A percentile compares a stretch with the other conserved stretches of the same genome.
Conservation (phyloP, 441 rosid genomes). For the Theobroma grandiflorum region DNA sequence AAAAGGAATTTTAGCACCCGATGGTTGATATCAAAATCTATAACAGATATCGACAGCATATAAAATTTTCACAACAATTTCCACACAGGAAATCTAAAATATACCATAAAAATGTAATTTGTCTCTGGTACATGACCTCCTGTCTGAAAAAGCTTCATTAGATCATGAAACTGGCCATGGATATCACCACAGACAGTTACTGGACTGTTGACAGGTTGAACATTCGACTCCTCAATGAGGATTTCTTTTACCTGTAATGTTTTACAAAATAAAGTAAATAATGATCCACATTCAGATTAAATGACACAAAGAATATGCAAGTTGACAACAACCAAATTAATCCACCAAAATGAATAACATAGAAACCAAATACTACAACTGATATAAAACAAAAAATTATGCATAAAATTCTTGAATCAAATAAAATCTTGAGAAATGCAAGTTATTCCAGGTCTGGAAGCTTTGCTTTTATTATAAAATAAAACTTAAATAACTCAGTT, state of each 20-base stretch:
- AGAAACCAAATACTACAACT: not conserved
- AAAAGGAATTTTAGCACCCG: slow-evolving; percentile 23
- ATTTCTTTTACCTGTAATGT: slow-evolving; percentile 85
- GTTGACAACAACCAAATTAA: not conserved
- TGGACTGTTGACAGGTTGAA: slow-evolving; percentile 99
- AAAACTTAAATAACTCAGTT: not conserved
- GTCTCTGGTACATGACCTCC: slow-evolving; percentile 99
- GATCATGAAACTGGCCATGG: slow-evolving; percentile 99
- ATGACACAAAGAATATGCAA: not conserved
- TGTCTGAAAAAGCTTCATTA: slow-evolving; percentile 98
- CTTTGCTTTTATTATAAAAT: not conserved
- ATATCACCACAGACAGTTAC: slow-evolving; percentile 99
- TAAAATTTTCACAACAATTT: not conserved
- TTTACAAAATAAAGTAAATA: not conserved
- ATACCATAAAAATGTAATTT: slow-evolving; percentile 98
- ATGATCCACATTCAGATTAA: not conserved
- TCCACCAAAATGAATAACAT: not conserved
- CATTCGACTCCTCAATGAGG: slow-evolving; percentile 97
- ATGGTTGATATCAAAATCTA: slow-evolving; percentile 13
- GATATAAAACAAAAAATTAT: not conserved
- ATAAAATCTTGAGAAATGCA: not conserved
- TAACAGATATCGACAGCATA: not conserved
- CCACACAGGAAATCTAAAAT: not conserved
- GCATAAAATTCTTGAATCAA: not conserved
- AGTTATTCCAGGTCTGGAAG: not conserved